A percentile compares a stretch with the other conserved stretches of the same genome.
These are phyloP conservation scores for Beauveria medogensis DNA, from an alignment of 2,329 filamentous ascomycete genomes.

Conservation along the genomic window DNA sequence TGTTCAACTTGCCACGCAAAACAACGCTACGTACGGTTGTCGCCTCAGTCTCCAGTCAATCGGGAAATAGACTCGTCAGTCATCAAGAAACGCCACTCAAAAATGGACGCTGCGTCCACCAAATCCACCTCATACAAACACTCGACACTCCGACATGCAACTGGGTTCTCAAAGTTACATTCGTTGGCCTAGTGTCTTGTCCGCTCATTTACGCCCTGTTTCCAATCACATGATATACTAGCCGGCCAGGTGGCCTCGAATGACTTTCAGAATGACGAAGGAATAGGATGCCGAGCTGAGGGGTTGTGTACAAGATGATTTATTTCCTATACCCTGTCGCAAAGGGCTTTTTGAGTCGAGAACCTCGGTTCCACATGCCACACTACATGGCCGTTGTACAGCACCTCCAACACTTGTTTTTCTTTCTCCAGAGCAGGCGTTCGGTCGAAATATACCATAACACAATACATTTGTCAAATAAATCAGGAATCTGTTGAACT, in stretches of 20 bases:
- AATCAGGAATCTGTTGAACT: neutral
- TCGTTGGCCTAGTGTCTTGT: neutral
- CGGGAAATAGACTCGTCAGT: neutral
- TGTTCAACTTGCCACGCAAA: neutral
- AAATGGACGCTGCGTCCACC: neutral
- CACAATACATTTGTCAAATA: neutral
- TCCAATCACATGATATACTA: neutral
- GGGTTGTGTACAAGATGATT: neutral
- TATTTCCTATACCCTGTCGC: neutral
- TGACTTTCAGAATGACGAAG: slow-evolving; percentile 1
- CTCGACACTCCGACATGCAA: neutral
- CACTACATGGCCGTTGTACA: neutral
- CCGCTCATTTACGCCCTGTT: neutral
- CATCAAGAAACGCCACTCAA: neutral
- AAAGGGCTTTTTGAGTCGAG: neutral
- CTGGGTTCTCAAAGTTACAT: neutral
- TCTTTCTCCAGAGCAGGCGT: neutral
- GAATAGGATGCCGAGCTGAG: neutral
- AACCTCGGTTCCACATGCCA: neutral
- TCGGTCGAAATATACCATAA: neutral
- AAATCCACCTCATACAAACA: neutral
- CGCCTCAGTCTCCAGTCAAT: neutral
- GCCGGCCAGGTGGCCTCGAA: neutral
- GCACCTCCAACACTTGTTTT: neutral
- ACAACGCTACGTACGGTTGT: too few relatives aligned